phyloP scores from a whole-genome alignment of 2,329 filamentous ascomycete species.

The Pseudopyricularia cyperi region DNA sequence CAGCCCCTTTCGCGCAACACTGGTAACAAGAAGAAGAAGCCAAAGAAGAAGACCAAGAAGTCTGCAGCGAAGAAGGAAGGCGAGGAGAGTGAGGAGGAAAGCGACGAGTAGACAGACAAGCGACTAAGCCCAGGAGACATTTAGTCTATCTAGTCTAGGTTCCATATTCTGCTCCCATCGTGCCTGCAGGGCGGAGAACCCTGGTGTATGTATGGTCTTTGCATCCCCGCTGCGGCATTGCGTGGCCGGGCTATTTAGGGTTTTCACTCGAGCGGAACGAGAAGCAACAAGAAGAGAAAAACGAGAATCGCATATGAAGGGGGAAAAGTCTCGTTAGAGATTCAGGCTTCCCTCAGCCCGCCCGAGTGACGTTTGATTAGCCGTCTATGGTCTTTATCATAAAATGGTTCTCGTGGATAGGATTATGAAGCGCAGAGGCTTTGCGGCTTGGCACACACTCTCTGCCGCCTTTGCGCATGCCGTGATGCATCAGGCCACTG shows the following conservation, averaged over 20 bases:
- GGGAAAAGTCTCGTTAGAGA: slow-evolving; percentile 4
- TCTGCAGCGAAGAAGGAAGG: slow-evolving; percentile 28
- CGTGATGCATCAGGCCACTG: not conserved
- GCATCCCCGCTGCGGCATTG: not conserved
- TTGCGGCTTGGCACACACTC: not conserved
- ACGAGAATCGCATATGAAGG: slow-evolving; percentile 6
- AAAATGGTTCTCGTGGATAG: not conserved
- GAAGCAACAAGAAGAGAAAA: not conserved
- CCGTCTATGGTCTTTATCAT: not conserved
- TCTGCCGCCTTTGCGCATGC: not conserved
- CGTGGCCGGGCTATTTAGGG: not conserved
- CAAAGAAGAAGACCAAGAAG: slow-evolving; percentile 54
- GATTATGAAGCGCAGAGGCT: not conserved
- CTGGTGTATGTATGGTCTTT: not conserved
- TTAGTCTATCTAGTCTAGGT: too few species aligned
- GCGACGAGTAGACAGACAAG: slow-evolving; percentile 14
- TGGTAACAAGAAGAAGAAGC: slow-evolving; percentile 88
- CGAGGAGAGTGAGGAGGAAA: slow-evolving; percentile 18
- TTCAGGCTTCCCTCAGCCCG: not conserved
- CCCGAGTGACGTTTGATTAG: not conserved
- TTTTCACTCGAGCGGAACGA: not conserved
- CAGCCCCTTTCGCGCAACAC: slow-evolving; percentile 77
- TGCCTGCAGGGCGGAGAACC: not conserved
- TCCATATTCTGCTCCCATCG: not conserved
- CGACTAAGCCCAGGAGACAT: not conserved